Evolutionary conservation across 2,329 filamentous ascomycete species (phyloP), one percentile per base, ranked within the genome.

Genomic region (Penicillium paneum): DNA sequence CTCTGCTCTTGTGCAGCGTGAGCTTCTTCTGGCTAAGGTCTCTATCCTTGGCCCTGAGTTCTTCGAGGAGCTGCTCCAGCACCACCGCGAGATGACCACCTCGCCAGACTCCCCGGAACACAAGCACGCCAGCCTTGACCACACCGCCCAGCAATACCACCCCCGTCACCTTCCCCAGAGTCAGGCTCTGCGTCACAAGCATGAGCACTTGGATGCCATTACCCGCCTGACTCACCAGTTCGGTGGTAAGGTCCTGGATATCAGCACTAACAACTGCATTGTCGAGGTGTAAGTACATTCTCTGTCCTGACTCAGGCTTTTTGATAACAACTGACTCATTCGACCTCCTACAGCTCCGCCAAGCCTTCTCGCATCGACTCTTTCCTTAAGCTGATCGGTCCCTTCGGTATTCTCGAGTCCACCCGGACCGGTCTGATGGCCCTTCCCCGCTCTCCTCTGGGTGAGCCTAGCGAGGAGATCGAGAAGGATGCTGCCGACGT

Each of bases 171-270:
- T 99, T 63, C 89, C 90, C 46, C 83, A 87, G 52, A 95, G 89
- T 67, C 87, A 99, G 78, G 94, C 93, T 15, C 79, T 99, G 68
- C 85, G 94, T 70, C 90, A 97, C 76, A 99, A 99, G 81, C 92
- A 97, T 73, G 91, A 97, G 79, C 94, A 99, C 80, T 77, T 99
- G 65, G 90, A 93, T 79, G 91, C 89, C 54, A 96, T 99, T 69
- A 99, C 94, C 53, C 94, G 96, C 76, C 86, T 99, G 71, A 88
- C 93, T 17, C 94, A 99, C 78, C 94, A 99, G 70, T 99, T 99
- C 68, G 92, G 92, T 54, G 94, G 94, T 61, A 99, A 99, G 79
- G 90, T 99, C 26, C 76, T 99, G 66, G 94, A 99, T 75, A 97
- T 99, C 67, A 96, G 91, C 80, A 97, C 90, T 49, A 97, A 90